Evolutionary conservation across 257 asterid genomes (phyloP).

Genomic region (Thymus mandschuricus): DNA sequence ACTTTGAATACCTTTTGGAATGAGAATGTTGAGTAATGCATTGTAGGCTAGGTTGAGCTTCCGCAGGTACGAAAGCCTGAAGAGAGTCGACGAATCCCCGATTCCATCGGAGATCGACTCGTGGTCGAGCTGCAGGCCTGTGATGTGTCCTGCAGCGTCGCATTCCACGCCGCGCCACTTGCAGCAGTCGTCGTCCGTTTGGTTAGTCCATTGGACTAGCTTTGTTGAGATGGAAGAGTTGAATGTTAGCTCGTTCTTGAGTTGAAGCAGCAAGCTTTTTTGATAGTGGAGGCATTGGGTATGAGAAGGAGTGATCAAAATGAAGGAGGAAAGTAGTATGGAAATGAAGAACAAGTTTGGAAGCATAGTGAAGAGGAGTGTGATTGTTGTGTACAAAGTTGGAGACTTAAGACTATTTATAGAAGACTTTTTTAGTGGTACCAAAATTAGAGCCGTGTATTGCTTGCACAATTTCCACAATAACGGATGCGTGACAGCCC

Average conservation of each 20-base stretch:
- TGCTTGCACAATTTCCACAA: no score
- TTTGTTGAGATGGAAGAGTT: not conserved
- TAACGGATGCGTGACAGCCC: no score
- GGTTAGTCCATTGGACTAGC: not conserved
- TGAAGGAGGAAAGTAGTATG: not conserved
- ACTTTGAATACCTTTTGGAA: not conserved
- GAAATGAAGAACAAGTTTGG: not conserved
- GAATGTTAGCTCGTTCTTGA: not conserved
- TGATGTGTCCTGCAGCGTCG: not conserved
- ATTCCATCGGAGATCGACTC: not conserved
- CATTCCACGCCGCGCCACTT: not conserved
- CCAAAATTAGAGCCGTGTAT: no score
- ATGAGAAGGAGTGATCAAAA: not conserved
- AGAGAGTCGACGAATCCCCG: not conserved
- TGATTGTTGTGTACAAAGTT: no score
- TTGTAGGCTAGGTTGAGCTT: slow-evolving; percentile 1
- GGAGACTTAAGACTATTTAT: no score
- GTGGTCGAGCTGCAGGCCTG: not conserved
- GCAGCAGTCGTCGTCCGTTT: not conserved
- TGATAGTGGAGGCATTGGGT: not conserved
- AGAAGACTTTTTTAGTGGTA: no score
- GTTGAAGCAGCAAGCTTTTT: no score
- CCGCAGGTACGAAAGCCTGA: not conserved
- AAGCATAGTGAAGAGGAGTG: no score
- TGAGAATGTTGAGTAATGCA: not conserved